phyloP scores from a whole-genome alignment of 2,329 filamentous ascomycete genomes.

The Penicillium crustosum region DNA sequence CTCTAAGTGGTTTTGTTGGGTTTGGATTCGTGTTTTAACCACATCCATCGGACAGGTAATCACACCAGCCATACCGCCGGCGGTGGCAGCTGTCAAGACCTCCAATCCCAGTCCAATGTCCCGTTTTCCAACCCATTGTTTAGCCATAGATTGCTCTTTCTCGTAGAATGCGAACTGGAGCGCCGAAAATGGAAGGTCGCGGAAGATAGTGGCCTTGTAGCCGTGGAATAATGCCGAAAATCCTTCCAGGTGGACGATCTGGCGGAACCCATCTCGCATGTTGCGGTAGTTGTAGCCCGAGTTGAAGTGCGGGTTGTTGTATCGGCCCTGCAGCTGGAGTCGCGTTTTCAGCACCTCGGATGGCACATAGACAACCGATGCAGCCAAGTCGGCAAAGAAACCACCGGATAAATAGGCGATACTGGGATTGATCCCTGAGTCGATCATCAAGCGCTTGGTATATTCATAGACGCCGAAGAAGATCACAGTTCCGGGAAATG shows the following conservation, averaged over 20 bases:
- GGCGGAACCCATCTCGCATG: constrained; percentile 78
- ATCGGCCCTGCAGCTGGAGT: constrained; percentile 87
- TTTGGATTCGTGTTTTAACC: constrained; percentile 95
- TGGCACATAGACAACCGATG: constrained; percentile 90
- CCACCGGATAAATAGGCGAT: constrained; percentile 83
- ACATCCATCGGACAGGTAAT: constrained; percentile 96
- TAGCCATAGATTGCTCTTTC: constrained; percentile 81
- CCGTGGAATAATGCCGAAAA: constrained; percentile 85
- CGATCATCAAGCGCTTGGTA: constrained; percentile 86
- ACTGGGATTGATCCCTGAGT: constrained; percentile 76
- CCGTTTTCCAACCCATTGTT: constrained; percentile 71
- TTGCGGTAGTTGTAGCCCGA: constrained; percentile 96
- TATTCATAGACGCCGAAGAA: constrained; percentile 98
- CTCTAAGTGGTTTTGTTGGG: constrained; percentile 67
- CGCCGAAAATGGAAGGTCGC: constrained; percentile 92
- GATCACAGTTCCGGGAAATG: constrained; percentile 87
- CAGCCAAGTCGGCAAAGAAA: constrained; percentile 89
- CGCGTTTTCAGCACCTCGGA: constrained; percentile 98
- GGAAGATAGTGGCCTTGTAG: constrained; percentile 93
- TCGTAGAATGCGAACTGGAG: constrained; percentile 98
- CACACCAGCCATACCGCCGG: constrained; percentile 88
- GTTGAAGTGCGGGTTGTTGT: constrained; percentile 90
- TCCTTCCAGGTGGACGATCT: constrained; percentile 81
- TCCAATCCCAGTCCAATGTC: constrained; percentile 86
- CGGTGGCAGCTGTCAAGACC: constrained; percentile 82